phyloP scores from a whole-genome alignment of 2,329 filamentous ascomycete genomes.

The Xylaria sp. region DNA sequence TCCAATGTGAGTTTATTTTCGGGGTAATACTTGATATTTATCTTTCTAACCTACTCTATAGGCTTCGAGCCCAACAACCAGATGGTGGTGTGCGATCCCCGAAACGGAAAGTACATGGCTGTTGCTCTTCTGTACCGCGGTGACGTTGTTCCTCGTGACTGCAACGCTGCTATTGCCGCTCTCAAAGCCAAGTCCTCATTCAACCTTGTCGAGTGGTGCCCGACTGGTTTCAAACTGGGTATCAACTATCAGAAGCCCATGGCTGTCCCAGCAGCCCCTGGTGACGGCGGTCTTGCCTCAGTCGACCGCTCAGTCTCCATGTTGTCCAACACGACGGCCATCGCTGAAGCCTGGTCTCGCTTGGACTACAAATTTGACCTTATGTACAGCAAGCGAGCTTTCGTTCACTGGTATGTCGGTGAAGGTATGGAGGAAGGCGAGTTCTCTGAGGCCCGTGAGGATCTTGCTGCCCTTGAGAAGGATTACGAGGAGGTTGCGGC shows the following conservation, averaged over 20 bases:
- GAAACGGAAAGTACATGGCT: slow-evolving; percentile 81
- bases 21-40: not conserved
- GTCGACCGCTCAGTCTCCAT: slow-evolving; percentile 74
- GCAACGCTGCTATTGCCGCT: slow-evolving; percentile 71
- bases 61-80: slow-evolving; percentile 83
- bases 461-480: slow-evolving; percentile 85
- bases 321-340: slow-evolving; percentile 80
- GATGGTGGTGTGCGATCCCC: slow-evolving; percentile 79
- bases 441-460: slow-evolving; percentile 87
- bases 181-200: slow-evolving; percentile 78
- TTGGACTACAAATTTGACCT: slow-evolving; percentile 81
- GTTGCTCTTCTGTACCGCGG: slow-evolving; percentile 77
- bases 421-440: slow-evolving; percentile 95
- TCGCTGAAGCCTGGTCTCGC: slow-evolving; percentile 77
- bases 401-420: slow-evolving; percentile 83
- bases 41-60: slow-evolving; percentile 46
- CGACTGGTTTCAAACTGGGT: slow-evolving; percentile 79
- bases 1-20: slow-evolving; percentile 69
- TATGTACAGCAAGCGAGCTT: slow-evolving; percentile 81
- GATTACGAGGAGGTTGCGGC: slow-evolving; percentile 87
- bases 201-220: slow-evolving; percentile 80
- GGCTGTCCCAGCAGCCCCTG: slow-evolving; percentile 62
- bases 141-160: slow-evolving; percentile 76
- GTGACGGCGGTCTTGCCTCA: slow-evolving; percentile 68
- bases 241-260: slow-evolving; percentile 79